Evolutionary conservation across 1,284 basidiomycete genomes (phyloP), one percentile per base, ranked within the genome.

Genomic region (Ganoderma resinaceum): DNA sequence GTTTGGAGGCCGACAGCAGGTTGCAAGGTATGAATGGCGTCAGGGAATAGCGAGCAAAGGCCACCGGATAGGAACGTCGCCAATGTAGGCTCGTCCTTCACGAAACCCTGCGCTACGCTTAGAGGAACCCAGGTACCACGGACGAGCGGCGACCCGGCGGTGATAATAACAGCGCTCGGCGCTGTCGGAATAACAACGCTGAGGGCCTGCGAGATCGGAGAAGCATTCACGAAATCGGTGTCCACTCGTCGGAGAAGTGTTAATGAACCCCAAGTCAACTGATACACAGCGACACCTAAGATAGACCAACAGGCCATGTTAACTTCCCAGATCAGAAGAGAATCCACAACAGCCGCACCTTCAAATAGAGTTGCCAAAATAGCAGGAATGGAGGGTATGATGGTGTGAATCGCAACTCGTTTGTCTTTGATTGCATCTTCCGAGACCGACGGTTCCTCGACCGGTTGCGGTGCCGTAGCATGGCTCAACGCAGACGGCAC

Each of bases 211-310:
- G 86, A 78, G 69, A 92, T 87, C 35, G 87, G 84, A 42, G 88
- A 84, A 57, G 91, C 81, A 76, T 92, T 91, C 72, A 92, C 90
- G 72, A 89, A 92, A 75, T 91, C 89, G 33, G 90, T 90, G 79
- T 92, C 91, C 63, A 91, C 87, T 66, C 91, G 86, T 72, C 91
- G 87, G 69, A 91, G 79, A 59, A 92, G 80, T 40, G 83, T 79
- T 53, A 82, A 82, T 16, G 83, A 78, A 55, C 85, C 87, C 9
- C 92, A 81, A 64, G 80, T 82, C 78, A 88, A 90, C 76, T 89
- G 89, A 78, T 91, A 92, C 60, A 92, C 90, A 58, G 89, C 85
- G 68, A 92, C 88, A 71, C 88, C 91, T 92, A 67, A 63, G 65
- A 37, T 61, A 42, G n/a, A 60, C 49, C 16, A 66, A 43, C 57